Percentiles rank a stretch among this genome's conserved stretches.
These are phyloP conservation scores for Leptosphaerulina australis DNA, from an alignment of 2,329 filamentous ascomycete species.

Conservation along the genomic window DNA sequence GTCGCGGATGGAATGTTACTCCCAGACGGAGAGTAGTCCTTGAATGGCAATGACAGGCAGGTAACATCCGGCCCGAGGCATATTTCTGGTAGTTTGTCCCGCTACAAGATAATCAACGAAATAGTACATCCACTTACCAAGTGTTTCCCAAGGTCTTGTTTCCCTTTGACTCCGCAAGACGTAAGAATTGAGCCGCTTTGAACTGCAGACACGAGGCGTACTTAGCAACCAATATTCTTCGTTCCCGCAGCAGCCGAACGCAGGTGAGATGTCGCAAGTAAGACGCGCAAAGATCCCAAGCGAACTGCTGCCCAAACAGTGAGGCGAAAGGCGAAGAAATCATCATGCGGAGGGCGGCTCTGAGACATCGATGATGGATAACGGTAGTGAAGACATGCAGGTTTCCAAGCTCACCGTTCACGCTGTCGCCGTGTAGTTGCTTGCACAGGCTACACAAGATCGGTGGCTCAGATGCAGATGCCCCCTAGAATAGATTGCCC, in stretches of 20 bases:
- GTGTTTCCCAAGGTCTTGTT: conserved; percentile 91
- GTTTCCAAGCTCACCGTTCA: conserved; percentile 34
- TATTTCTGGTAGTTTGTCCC: conserved; percentile 25
- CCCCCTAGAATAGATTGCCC: conserved; percentile 4
- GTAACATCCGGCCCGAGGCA: conserved; percentile 22
- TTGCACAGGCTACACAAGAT: conserved; percentile 24
- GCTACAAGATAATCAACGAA: conserved; percentile 16
- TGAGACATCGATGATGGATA: conserved; percentile 10
- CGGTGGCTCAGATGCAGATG: conserved; percentile 30
- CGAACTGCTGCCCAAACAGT: conserved; percentile 50
- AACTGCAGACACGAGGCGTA: conserved; percentile 63
- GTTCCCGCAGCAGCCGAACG: conserved; percentile 35
- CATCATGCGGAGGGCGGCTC: conserved; percentile 14
- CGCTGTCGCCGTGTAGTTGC: conserved; percentile 26
- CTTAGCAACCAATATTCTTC: conserved; percentile 15
- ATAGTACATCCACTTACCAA: conserved; percentile 67
- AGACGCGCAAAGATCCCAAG: conserved; percentile 6
- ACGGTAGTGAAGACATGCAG: conserved; percentile 20
- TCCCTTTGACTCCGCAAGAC: conserved; percentile 85
- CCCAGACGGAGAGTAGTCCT: background rate
- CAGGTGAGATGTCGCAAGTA: conserved; percentile 2
- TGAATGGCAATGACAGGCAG: conserved; percentile 9
- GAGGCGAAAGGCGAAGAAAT: conserved; percentile 39
- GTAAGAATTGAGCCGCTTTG: conserved; percentile 85
- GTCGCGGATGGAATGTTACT: conserved; percentile 8